Evolutionary conservation across 2,329 filamentous ascomycete species (phyloP).

Genomic region (Chrysoporthe deuterocubensis): DNA sequence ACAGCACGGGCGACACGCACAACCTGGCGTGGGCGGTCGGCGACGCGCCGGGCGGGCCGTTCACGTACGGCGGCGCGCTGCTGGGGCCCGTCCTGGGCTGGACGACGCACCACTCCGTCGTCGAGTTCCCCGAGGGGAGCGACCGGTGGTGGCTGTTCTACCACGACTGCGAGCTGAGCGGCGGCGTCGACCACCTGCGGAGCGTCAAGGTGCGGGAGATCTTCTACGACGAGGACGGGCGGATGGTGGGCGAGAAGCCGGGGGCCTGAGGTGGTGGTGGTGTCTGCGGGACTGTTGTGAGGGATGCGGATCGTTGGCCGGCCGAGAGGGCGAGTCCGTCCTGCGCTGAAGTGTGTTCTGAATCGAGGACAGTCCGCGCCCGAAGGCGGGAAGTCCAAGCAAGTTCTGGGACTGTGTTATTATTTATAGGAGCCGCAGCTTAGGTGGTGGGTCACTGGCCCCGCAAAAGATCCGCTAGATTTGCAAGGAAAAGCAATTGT

Average conservation of each 20-base stretch:
- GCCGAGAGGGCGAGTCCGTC: too few relatives aligned
- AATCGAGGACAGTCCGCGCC: rapidly evolving
- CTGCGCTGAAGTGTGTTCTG: too few relatives aligned
- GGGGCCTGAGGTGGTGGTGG: background rate
- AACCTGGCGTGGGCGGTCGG: constrained; percentile 72
- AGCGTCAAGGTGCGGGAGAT: constrained; percentile 78
- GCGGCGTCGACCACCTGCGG: constrained; percentile 71
- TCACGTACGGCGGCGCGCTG: constrained; percentile 72
- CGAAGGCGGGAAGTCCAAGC: too few relatives aligned
- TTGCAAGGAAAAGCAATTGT: too few relatives aligned
- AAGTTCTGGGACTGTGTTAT: too few relatives aligned
- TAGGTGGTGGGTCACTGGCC: too few relatives aligned
- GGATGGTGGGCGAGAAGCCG: constrained; percentile 54
- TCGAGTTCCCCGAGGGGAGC: constrained; percentile 64
- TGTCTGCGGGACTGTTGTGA: too few relatives aligned
- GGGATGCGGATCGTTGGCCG: too few relatives aligned
- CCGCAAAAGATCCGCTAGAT: too few relatives aligned
- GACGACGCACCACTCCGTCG: constrained; percentile 82
- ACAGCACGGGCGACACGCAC: constrained; percentile 79
- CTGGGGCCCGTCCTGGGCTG: constrained; percentile 78
- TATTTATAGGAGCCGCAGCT: too few relatives aligned
- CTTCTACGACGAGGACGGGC: constrained; percentile 69
- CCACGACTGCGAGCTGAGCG: constrained; percentile 72
- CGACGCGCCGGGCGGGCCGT: constrained; percentile 67
- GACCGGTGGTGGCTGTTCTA: constrained; percentile 74